phyloP scores from a whole-genome alignment of 306 rosid genomes.

The Mimosa pudica region DNA sequence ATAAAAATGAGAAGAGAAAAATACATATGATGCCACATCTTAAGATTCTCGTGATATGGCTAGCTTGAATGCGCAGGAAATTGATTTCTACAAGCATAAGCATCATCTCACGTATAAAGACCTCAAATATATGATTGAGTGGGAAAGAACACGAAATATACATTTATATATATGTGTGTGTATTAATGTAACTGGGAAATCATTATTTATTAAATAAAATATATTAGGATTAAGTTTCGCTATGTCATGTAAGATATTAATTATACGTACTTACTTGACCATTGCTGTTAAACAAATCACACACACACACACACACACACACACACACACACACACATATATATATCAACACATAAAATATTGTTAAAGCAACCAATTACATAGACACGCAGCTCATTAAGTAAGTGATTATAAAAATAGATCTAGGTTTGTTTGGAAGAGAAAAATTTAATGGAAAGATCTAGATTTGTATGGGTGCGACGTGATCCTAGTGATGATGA shows the following conservation, averaged over 20 bases:
- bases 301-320: too few species aligned
- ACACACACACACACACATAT: too few species aligned
- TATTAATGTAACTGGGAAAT: constrained; percentile 9
- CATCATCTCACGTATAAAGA: constrained; percentile 46
- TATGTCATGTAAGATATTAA: neutral
- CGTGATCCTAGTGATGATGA: neutral
- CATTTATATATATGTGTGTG: neutral
- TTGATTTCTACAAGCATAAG: constrained; percentile 89
- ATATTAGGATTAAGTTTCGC: constrained; percentile 1
- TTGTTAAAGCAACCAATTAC: constrained; percentile 23
- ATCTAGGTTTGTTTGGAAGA: neutral
- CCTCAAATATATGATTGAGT: constrained; percentile 53
- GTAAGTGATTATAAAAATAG: neutral
- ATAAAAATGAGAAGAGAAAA: neutral
- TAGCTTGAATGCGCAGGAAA: constrained; percentile 79
- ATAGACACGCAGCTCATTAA: neutral
- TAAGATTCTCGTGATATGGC: constrained; percentile 66
- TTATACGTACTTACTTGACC: neutral
- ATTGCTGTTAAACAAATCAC: neutral
- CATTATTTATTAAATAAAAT: constrained; percentile 14
- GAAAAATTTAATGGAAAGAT: neutral
- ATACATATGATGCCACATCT: constrained; percentile 34
- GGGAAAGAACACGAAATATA: constrained; percentile 23
- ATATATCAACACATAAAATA: neutral
- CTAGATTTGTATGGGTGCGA: neutral